These are phyloP conservation scores for Tricholoma flavovirens DNA, from an alignment of 768 basidiomycete genomes.

Conservation along the genomic window DNA sequence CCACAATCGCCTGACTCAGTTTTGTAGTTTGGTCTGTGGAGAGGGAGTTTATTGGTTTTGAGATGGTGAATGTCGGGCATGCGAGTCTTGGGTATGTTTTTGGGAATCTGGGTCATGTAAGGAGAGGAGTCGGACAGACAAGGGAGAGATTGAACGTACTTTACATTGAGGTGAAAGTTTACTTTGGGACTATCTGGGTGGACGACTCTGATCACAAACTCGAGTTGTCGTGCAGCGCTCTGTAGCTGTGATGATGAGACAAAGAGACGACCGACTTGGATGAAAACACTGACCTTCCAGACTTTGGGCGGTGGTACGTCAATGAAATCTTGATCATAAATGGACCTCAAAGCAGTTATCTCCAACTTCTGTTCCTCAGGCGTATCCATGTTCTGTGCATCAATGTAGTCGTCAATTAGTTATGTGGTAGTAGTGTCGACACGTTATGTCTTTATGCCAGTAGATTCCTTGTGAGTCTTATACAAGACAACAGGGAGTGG, in stretches of 20 bases:
- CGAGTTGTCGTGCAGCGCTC: slow-evolving; percentile 65
- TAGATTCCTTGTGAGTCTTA: background rate
- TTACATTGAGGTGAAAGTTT: slow-evolving; percentile 62
- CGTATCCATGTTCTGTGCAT: slow-evolving; percentile 52
- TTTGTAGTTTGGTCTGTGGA: slow-evolving; percentile 49
- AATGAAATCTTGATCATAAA: slow-evolving; percentile 74
- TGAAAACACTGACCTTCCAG: slow-evolving; percentile 60
- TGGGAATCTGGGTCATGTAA: slow-evolving; percentile 49
- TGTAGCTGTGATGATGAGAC: slow-evolving; percentile 18
- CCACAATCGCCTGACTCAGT: slow-evolving; percentile 54
- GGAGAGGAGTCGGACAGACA: background rate
- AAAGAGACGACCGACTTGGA: no score
- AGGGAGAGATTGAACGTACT: slow-evolving; percentile 36
- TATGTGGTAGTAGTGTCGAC: background rate
- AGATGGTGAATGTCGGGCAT: slow-evolving; percentile 60
- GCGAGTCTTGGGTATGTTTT: slow-evolving; percentile 78
- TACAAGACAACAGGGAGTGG: slow-evolving; percentile 19
- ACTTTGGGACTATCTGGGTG: slow-evolving; percentile 63
- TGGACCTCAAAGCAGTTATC: slow-evolving; percentile 74
- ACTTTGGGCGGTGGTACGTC: slow-evolving; percentile 70
- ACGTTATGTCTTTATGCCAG: slow-evolving; percentile 2
- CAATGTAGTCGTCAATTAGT: background rate
- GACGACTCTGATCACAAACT: slow-evolving; percentile 69
- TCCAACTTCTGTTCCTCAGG: slow-evolving; percentile 64
- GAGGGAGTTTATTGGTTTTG: slow-evolving; percentile 60